Base-by-base conservation (phyloP, 2,329 filamentous ascomycete genomes). In the Xylaria sp. region DNA sequence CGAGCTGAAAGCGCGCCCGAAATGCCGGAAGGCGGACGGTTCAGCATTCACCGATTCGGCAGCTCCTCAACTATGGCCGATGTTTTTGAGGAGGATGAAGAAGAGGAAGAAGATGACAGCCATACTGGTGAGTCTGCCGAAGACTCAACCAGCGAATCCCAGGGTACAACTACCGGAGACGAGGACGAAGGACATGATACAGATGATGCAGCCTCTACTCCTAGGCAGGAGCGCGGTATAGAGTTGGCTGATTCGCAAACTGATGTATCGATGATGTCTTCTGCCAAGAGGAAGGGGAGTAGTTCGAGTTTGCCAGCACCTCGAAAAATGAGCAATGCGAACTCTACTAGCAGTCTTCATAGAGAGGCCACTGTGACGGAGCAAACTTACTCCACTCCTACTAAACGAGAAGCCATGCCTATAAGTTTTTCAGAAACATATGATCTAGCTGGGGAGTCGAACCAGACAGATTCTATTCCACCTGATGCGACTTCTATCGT, bases 31-130 rank as follows among this genome's bases (percentile, higher is more conserved):
- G 81, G 81, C 68, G 83, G 82, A 46, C 81, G 85, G 28, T 82
- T 86, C n/a, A 84, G 84, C 32, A 86, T 90, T 61, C 85, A 87
- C 66, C 85, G 88, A 18, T 89, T 90, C 60, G 86, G 86, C 45
- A 91, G 89, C 77, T 88, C 87, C 72, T 89, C 90, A 0, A 90
- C 90, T 0, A 94, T 96, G 92, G 92, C 90, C 0, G 93, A 95
- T 76, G 93, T 96, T 0, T 96, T 95, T 71, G 93, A 96, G 76
- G 93, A 95, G 73, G 92, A 94, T 32, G 92, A 94, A 70, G 90
- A 93, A 73, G 85, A 87, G 2, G 46, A 50, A 20, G 50, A 55
- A 4, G 83, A 84, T 1, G 82, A 83, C 2, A 85, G 89, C 13
- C 63, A 71, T 10, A 74, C 71, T 25, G 70, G 72, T 20, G 75